A percentile compares a stretch with the other conserved stretches of the same genome.
Evolutionary conservation across 768 basidiomycete species (phyloP).

Genomic region (Naganishia kalamii): DNA sequence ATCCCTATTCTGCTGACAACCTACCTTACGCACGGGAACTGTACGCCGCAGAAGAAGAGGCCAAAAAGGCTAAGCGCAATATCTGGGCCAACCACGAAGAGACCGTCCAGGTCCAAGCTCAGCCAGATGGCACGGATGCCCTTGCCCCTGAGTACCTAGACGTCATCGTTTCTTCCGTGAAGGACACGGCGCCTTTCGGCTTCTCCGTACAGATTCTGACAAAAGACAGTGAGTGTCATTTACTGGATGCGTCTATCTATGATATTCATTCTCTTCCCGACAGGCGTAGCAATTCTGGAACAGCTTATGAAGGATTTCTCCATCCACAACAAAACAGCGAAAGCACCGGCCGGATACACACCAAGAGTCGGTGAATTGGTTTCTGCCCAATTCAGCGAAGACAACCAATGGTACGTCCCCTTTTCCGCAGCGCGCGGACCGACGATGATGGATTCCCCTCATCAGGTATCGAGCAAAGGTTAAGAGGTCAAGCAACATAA

Average conservation of each 20-base stretch:
- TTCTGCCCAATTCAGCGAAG: constrained; percentile 78
- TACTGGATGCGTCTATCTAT: not conserved
- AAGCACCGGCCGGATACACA: constrained; percentile 61
- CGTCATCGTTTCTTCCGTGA: constrained; percentile 82
- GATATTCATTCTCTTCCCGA: not conserved
- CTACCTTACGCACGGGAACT: constrained; percentile 73
- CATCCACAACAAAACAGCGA: constrained; percentile 66
- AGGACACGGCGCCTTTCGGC: constrained; percentile 56
- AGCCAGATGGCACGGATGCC: constrained; percentile 43
- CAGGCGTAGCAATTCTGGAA: constrained; percentile 85
- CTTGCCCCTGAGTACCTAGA: constrained; percentile 83
- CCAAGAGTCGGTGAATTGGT: constrained; percentile 85
- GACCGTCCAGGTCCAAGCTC: constrained; percentile 51
- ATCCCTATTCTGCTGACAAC: constrained; percentile 76
- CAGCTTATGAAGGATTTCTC: constrained; percentile 93
- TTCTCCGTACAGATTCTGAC: constrained; percentile 94
- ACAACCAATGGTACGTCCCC: constrained; percentile 66
- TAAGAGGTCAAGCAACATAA: constrained; percentile 72
- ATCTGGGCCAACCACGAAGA: constrained; percentile 83
- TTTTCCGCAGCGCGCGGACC: too few species aligned
- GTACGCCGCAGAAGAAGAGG: constrained; percentile 79
- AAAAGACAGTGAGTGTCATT: constrained; percentile 61
- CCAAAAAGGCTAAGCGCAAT: constrained; percentile 70
- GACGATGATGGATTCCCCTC: too few species aligned
- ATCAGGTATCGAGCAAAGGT: constrained; percentile 79